Percentiles rank a stretch among this genome's conserved stretches.
Evolutionary conservation across 73 alveolate species (phyloP).

Genomic region (Symbiodinium pilosum): DNA sequence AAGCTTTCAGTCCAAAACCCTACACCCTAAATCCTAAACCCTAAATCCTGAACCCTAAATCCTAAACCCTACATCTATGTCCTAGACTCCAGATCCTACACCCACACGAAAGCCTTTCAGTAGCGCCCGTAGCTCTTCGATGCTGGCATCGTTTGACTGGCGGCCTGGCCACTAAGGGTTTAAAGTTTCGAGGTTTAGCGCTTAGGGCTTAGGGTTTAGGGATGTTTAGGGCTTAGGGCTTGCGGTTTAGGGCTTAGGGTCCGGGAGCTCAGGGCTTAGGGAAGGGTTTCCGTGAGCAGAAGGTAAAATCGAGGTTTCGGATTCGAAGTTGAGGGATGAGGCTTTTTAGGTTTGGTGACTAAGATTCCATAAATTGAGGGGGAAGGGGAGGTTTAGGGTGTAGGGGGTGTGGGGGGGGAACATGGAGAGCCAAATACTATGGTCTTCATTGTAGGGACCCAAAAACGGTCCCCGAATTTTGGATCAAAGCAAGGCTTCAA

Average conservation of each 20-base stretch:
- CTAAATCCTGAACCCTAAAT: background rate
- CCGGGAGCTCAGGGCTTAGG: background rate
- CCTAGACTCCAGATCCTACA: no score
- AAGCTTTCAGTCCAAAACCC: no score
- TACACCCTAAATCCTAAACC: no score
- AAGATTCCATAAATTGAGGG: background rate
- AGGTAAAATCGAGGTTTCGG: background rate
- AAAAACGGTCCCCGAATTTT: no score
- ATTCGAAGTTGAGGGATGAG: background rate
- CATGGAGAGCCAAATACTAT: background rate
- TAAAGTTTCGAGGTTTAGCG: background rate
- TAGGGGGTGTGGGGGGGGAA: background rate
- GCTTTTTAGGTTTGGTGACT: background rate
- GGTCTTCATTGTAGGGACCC: no score
- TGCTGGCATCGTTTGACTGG: background rate
- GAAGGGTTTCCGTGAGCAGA: background rate
- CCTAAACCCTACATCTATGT: background rate
- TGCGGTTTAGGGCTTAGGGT: background rate
- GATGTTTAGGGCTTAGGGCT: background rate
- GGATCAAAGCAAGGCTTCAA: no score
- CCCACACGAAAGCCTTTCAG: background rate
- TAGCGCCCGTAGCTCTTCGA: conserved; percentile 18
- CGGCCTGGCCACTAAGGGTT: background rate
- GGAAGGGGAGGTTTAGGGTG: background rate
- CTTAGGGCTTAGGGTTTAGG: background rate